Base-by-base conservation (phyloP, 2,329 filamentous ascomycete species). In the Nemania abortiva region DNA sequence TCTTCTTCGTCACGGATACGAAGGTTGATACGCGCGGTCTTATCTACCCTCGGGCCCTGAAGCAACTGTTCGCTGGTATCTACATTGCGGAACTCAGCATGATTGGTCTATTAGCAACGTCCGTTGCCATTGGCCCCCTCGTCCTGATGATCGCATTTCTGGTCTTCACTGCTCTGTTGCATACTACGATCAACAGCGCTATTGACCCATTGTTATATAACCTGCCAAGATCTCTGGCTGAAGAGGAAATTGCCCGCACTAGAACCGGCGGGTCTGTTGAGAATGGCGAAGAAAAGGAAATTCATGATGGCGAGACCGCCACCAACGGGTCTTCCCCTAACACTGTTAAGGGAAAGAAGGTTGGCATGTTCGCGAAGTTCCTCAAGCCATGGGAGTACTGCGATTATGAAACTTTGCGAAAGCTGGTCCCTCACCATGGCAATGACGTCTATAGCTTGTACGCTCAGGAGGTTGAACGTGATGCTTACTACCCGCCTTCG, bases 1-100 rank as follows among this genome's bases (percentile, higher is more conserved):
- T 98, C 64, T 86, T 98, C 58, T 98, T 93, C 79, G 94, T 97
- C 42, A 91, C 90, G 59, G 92, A 97, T 77, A 89, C 92, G 9
- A 83, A 89, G 68, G 90, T 97, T 76, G 94, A 98, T 78, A 97
- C 93, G 45, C 93, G 97, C 77, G 95, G 95, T 18, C 87, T 95
- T 15, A 90, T 93, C 74, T 98, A 97, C 77, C 91, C 93, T 0
- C 91, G 91, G n/a, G 95, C 93, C 1, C 84, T 98, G 60, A 91
- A 97, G 79, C 95, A 98, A 67, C 88, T 97, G 56, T 89, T 95
- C 31, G 90, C 91, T 0, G 95, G 95, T 24, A 84, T 97, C 58
- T 98, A 98, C 79, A 85, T 98, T 42, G 89, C 91, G 1, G 90
- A 96, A 72, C 82, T 95, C 34, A 96, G 93, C 79, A 85, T 98